Conservation (phyloP, 1,284 basidiomycete genomes). For the Cutaneotrichosporon dermatis region DNA sequence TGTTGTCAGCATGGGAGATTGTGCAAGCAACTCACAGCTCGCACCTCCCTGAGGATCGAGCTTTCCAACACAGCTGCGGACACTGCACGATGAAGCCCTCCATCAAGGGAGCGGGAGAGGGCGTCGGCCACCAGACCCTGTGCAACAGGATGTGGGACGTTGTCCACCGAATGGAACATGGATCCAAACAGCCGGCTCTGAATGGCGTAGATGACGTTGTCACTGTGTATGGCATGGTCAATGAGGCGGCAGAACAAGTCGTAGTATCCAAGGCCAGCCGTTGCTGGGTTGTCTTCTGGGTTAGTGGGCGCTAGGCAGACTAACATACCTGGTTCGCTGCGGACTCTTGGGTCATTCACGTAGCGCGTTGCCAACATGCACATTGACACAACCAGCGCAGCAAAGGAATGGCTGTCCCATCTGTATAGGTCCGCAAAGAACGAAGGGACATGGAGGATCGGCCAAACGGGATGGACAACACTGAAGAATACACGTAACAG, state of each 20-base stretch:
- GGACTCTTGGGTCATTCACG: constrained; percentile 7
- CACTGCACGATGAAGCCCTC: constrained; percentile 13
- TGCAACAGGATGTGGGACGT: constrained; percentile 20
- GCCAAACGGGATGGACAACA: constrained; percentile 20
- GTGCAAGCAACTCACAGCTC: constrained; percentile 3
- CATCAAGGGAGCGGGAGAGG: constrained; percentile 9
- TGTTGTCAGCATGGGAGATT: neutral
- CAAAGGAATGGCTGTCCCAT: constrained; percentile 13
- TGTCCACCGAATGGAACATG: constrained; percentile 22
- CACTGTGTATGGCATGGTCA: constrained; percentile 15
- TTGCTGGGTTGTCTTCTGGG: constrained; percentile 11
- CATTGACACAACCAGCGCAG: constrained; percentile 15
- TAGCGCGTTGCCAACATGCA: constrained; percentile 19
- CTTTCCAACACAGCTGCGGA: constrained; percentile 1
- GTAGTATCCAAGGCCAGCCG: constrained; percentile 15
- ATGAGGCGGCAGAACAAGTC: constrained; percentile 17
- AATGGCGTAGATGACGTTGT: constrained; percentile 20
- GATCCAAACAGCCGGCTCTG: constrained; percentile 19
- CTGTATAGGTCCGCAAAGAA: constrained; percentile 15
- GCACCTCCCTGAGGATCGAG: constrained; percentile 9
- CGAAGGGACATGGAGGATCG: constrained; percentile 18
- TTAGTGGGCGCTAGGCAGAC: neutral
- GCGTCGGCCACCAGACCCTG: constrained; percentile 16
- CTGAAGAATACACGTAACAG: constrained; percentile 17
- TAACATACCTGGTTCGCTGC: constrained; percentile 3